Evolutionary conservation across 2,329 filamentous ascomycete species (phyloP), one percentile per base, ranked within the genome.

Genomic region (Paramyrothecium sp.): DNA sequence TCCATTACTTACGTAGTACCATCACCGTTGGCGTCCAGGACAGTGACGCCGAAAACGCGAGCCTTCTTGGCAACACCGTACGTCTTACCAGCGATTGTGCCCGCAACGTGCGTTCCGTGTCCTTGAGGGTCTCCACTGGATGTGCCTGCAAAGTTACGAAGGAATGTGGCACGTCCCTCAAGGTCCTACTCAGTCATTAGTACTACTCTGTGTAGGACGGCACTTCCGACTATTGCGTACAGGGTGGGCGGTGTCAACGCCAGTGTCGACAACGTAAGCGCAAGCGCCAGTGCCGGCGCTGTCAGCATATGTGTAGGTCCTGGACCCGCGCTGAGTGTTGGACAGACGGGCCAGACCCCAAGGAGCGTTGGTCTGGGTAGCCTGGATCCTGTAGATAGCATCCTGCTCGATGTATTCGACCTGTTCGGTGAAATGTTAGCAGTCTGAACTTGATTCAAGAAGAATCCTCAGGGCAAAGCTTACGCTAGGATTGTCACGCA

Each of bases 251-350:
- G 61, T 41, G 34, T 63, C 63, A 59, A 77, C 74, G 13, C 77
- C 77, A 12, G 76, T 74, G 62, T 79, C 77, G 52, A 80, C 69
- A 21, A 79, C 69, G 58, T 79, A 79, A 19, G 71, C 71, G 34
- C 69, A 78, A 4, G 72, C 72, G 17, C 70, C 73, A 30, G 66
- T 61, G 46, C 74, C 76, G 1, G 73, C 71, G 11, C 62, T 67
- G 2, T 65, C 63, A 51, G 75, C 72, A 57, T 71, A 76, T 53
- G 63, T 58, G 62, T 75, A 77, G 33, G 58, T 62, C 3, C 58
- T 65, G 2, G 60, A 54, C 16, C 63, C 64, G 0, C 65, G 60
- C 8, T 48, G 22, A 19, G 63, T 62, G 63, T 65, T 68, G 34
- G 74, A 76, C 41, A 76, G 62, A 17, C 72, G 66, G 2, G 69